phyloP scores from a whole-genome alignment of 805 yeast species.

The Candida sphagnicola region DNA sequence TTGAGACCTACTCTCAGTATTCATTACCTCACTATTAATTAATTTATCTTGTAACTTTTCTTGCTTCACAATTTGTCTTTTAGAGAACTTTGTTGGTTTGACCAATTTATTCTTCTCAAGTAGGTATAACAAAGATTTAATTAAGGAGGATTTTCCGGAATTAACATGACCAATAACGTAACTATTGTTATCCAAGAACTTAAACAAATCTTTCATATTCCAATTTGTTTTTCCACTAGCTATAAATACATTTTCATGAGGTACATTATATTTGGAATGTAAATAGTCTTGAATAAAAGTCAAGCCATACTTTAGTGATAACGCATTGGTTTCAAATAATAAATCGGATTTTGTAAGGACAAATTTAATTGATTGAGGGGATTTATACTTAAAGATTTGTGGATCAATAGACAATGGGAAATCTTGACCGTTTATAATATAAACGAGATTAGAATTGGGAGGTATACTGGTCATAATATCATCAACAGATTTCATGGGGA shows the following conservation, averaged over 20 bases:
- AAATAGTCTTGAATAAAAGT: conserved; percentile 33
- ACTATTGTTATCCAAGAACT: conserved; percentile 33
- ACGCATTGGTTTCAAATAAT: conserved; percentile 29
- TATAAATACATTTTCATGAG: conserved; percentile 39
- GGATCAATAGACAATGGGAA: conserved; percentile 61
- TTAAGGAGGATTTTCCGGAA: conserved; percentile 64
- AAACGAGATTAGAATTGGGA: conserved; percentile 43
- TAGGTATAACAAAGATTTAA: conserved; percentile 40
- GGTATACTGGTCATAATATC: conserved; percentile 34
- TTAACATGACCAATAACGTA: conserved; percentile 66
- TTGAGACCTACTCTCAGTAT: conserved; percentile 22
- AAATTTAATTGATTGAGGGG: conserved; percentile 33
- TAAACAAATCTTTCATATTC: conserved; percentile 41
- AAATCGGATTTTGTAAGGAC: conserved; percentile 45
- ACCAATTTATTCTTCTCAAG: conserved; percentile 7
- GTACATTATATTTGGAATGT: conserved; percentile 22
- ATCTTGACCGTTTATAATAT: conserved; percentile 64
- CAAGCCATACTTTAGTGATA: conserved; percentile 20
- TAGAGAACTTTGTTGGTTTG: conserved; percentile 7
- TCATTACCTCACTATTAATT: conserved; percentile 6
- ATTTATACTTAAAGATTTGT: conserved; percentile 28
- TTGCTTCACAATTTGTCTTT: conserved; percentile 8
- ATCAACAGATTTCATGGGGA: conserved; percentile 19
- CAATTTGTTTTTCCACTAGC: conserved; percentile 52
- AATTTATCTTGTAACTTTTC: conserved; percentile 16